Evolutionary conservation across 148 eudicot species (phyloP), one percentile per base, ranked within the genome.

Genomic region (Cornus suecica): DNA sequence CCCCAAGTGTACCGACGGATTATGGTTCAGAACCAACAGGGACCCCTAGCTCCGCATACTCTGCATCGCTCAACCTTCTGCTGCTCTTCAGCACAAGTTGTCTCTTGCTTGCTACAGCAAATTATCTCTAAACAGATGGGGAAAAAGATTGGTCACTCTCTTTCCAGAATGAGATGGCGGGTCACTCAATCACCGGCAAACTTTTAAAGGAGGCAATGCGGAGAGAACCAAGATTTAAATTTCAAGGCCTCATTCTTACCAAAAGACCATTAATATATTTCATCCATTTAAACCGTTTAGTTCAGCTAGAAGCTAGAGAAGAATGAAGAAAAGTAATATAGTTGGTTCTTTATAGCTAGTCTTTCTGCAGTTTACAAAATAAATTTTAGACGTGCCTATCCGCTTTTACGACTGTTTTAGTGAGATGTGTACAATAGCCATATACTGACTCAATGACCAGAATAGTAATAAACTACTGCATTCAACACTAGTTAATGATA

Each of bases 1-100:
- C 68, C 56, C 87, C 88, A 51, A 68, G 73, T 13, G 83, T 82
- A 75, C 84, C 87, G 51, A 69, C 84, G 28, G 80, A 70, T 54
- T 85, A 80, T 52, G 95, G 91, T 48, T 63, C 81, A 37, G 94
- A 87, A 77, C 98, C 98, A 32, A 83, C 85, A 66, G 92, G 84
- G 54, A 83, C 87, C 77, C 97, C 99, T 32, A 95, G 78, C 78
- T 84, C 78, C 72, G 94, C 90, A 68, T 74, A 80, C 66, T 71
- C 83, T 69, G 27, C 75, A 60, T 70, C 85, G 8, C 74, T 41
- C 75, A 79, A 84, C 74, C 28, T 81, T 45, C 3, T 80, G 79
- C 45, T 89, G 76, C 73, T 88, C 80, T 70, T 86, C 80, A 68
- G 83, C 70, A 74, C 80, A 76, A 71, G 81, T 66, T 81, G 81